phyloP scores from a whole-genome alignment of 1,284 basidiomycete genomes.

The Singerocomus rubriflavus region DNA sequence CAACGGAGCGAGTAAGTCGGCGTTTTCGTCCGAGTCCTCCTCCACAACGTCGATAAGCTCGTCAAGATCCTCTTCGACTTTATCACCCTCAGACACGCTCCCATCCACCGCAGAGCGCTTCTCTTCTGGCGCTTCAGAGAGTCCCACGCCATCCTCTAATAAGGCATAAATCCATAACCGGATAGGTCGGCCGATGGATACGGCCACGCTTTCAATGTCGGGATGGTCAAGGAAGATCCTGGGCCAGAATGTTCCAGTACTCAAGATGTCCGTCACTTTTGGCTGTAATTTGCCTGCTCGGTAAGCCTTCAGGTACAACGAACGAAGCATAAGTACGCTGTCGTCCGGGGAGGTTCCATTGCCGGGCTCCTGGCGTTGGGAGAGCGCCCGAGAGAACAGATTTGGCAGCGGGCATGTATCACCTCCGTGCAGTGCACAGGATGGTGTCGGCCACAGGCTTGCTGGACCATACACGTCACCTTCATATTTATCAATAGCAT shows the following conservation, averaged over 20 bases:
- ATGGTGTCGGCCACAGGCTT: slow-evolving; percentile 48
- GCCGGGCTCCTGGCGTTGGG: slow-evolving; percentile 22
- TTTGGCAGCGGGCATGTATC: slow-evolving; percentile 52
- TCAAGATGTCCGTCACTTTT: slow-evolving; percentile 56
- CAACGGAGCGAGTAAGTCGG: slow-evolving; percentile 62
- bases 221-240: slow-evolving; percentile 73
- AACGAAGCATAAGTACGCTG: slow-evolving; percentile 10
- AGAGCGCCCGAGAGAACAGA: slow-evolving; percentile 49
- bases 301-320: slow-evolving; percentile 60
- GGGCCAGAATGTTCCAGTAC: slow-evolving; percentile 65
- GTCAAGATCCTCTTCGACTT: slow-evolving; percentile 40
- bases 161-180: slow-evolving; percentile 68
- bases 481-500: slow-evolving; percentile 60
- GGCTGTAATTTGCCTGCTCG: slow-evolving; percentile 56
- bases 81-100: slow-evolving; percentile 14
- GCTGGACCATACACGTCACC: slow-evolving; percentile 34
- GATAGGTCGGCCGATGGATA: slow-evolving; percentile 59
- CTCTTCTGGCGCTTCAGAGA: slow-evolving; percentile 38
- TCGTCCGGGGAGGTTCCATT: slow-evolving; percentile 29
- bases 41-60: slow-evolving; percentile 64
- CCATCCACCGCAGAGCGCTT: slow-evolving; percentile 11
- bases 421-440: slow-evolving; percentile 58
- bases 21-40: slow-evolving; percentile 36
- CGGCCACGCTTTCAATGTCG: slow-evolving; percentile 60
- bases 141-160: slow-evolving; percentile 61